Percentiles rank a stretch among this genome's conserved stretches.
These are phyloP conservation scores for Schoenoplectus triqueter DNA, from an alignment of 202 grass and related monocot species.

Conservation along the genomic window DNA sequence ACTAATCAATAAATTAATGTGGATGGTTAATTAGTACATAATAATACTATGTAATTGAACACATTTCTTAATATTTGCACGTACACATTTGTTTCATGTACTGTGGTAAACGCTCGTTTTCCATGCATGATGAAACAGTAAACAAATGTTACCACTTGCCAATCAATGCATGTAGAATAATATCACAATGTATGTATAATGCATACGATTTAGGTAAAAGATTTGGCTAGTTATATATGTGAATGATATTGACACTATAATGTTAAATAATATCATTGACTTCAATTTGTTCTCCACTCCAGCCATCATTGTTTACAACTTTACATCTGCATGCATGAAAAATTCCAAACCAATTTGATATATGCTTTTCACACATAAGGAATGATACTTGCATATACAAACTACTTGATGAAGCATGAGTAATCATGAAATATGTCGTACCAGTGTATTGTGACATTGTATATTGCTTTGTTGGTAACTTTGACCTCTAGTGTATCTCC, in stretches of 20 bases:
- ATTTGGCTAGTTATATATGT: not conserved
- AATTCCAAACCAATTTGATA: not conserved
- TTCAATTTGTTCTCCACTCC: not conserved
- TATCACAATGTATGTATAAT: not conserved
- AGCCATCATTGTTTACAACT: not conserved
- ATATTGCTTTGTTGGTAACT: constrained; percentile 58
- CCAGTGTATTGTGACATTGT: constrained; percentile 92
- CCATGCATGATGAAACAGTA: not conserved
- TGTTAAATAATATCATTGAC: not conserved
- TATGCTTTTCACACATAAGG: not conserved
- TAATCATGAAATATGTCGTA: constrained; percentile 12
- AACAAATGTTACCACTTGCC: not conserved
- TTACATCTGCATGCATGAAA: not conserved
- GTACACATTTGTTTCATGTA: too few species aligned
- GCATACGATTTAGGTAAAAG: not conserved
- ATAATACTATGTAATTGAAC: not conserved
- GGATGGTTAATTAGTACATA: not conserved
- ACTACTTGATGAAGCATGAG: constrained; percentile 3
- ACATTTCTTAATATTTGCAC: too few species aligned
- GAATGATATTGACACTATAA: not conserved
- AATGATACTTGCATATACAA: not conserved
- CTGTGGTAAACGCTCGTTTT: not conserved
- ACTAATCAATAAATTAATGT: not conserved
- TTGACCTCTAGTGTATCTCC: constrained; percentile 63
- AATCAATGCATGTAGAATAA: not conserved